Evolutionary conservation across 2,329 filamentous ascomycete species (phyloP), one percentile per base, ranked within the genome.

Genomic region (Daldinia sp.): DNA sequence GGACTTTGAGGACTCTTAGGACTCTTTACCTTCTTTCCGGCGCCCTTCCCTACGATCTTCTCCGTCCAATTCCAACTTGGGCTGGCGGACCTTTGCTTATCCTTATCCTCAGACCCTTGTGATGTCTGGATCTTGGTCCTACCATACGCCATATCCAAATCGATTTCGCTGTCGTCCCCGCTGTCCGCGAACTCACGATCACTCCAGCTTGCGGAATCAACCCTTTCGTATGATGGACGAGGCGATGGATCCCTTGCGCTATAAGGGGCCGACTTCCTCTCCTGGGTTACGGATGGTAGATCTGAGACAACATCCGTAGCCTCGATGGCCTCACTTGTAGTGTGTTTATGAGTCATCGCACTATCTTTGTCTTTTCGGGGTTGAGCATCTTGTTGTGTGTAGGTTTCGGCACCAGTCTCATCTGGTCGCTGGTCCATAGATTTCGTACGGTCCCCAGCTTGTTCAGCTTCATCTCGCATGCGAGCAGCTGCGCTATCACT

Each of bases 401-500:
- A 85, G 15, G 83, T 90, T 77, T 94, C 90, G 37, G 84, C 82
- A 7, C 91, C 91, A n/a, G 88, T 82, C 58, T 81, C 79, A 39
- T 83, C 85, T 0, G 89, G 87, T 1, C 80, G 80, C 67, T 84
- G 80, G 47, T 81, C 77, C 21, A 85, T 79, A 37, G 82, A 82
- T 67, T 89, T 86, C 0, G 92, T 92, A 9, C 90, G 85, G 72
- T 97, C 93, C 0, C 78, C 76, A n/a, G 82, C 84, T 39, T 82
- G 79, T 74, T 92, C 90, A 29, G 89, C 77, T 49, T 90, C 87
- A 70, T 94, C 91, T 1, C 87, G 82, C 0, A 85, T 88, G 13
- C 84, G 82, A 0, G 91, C 89, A 1, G 84, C 79, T 48, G 85
- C 85, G 0, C 87, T 88, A 73, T 96, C 91, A 55, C 88, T 91